A percentile compares a stretch with the other conserved stretches of the same genome.
Evolutionary conservation across 176 grass and related monocot species (phyloP).

Genomic region (Oryza australiensis): DNA sequence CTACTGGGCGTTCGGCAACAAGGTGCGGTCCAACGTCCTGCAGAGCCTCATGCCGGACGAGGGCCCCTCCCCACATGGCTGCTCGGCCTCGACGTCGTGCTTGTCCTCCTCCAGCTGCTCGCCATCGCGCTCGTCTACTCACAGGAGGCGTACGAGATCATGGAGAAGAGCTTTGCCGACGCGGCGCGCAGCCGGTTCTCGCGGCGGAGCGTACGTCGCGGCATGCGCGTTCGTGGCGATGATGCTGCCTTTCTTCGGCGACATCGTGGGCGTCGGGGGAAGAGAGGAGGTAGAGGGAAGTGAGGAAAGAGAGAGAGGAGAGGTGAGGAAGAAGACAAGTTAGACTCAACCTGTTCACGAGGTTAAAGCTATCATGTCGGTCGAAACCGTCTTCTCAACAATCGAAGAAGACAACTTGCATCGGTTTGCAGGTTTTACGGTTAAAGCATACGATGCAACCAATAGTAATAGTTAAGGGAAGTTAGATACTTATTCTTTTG

Average conservation of each 20-base stretch:
- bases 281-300: too few species aligned
- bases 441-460: too few species aligned
- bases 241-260: slow-evolving; percentile 95
- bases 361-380: too few species aligned
- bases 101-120: slow-evolving; percentile 77
- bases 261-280: slow-evolving; percentile 67
- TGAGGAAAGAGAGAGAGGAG: too few species aligned
- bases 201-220: slow-evolving; percentile 58
- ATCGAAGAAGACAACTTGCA: too few species aligned
- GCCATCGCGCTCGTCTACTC: slow-evolving; percentile 88
- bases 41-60: slow-evolving; percentile 67
- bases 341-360: too few species aligned
- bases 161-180: slow-evolving; percentile 87
- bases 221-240: slow-evolving; percentile 65
- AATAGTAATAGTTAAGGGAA: too few species aligned
- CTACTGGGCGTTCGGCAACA: slow-evolving; percentile 79
- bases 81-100: slow-evolving; percentile 61
- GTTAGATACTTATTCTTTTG: too few species aligned
- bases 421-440: too few species aligned
- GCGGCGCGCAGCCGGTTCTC: slow-evolving; percentile 52
- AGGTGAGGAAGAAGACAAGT: too few species aligned
- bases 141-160: slow-evolving; percentile 90
- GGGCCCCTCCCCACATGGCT: slow-evolving; percentile 73
- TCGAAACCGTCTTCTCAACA: too few species aligned
- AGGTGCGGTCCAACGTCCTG: slow-evolving; percentile 65